These are phyloP conservation scores for Tremella yokohamensis DNA, from an alignment of 768 basidiomycete species.

Conservation along the genomic window DNA sequence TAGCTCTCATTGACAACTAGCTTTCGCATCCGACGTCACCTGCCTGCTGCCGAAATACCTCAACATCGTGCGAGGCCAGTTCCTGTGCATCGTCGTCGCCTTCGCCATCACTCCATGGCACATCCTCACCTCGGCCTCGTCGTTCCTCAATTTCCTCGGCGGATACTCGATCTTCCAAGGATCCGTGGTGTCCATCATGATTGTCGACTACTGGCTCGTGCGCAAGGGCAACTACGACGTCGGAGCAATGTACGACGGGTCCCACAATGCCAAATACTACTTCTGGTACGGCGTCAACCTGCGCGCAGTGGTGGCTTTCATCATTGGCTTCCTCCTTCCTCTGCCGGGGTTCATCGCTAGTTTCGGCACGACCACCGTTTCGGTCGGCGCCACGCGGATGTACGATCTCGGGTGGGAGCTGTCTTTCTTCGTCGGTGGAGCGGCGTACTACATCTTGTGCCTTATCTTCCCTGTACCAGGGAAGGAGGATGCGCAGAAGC, in stretches of 20 bases:
- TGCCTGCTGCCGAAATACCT: slow-evolving; percentile 13
- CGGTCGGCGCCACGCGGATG: slow-evolving; percentile 16
- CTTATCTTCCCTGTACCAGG: slow-evolving; percentile 22
- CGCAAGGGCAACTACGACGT: slow-evolving; percentile 19
- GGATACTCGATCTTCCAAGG: slow-evolving; percentile 15
- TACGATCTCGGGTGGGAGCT: slow-evolving; percentile 30
- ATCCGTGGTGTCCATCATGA: slow-evolving; percentile 13
- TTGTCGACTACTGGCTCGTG: slow-evolving; percentile 16
- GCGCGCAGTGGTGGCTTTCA: slow-evolving; percentile 18
- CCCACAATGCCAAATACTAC: slow-evolving; percentile 19
- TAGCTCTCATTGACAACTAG: slow-evolving; percentile 16
- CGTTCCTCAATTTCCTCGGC: slow-evolving; percentile 14
- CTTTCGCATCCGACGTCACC: slow-evolving; percentile 11
- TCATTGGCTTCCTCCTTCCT: slow-evolving; percentile 22
- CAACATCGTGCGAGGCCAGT: slow-evolving; percentile 15
- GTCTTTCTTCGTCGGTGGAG: slow-evolving; percentile 23
- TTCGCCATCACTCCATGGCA: slow-evolving; percentile 10
- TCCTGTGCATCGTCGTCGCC: slow-evolving; percentile 10
- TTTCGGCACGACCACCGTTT: slow-evolving; percentile 28
- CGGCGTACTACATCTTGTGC: slow-evolving; percentile 18
- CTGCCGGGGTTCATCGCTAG: slow-evolving; percentile 27
- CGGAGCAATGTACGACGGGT: slow-evolving; percentile 22
- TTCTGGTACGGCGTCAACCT: slow-evolving; percentile 25
- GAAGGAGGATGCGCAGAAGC: slow-evolving; percentile 18
- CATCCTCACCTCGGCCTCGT: slow-evolving; percentile 10